phyloP scores from a whole-genome alignment of 108 stramenopile species.

The Nitzschia sp. region DNA sequence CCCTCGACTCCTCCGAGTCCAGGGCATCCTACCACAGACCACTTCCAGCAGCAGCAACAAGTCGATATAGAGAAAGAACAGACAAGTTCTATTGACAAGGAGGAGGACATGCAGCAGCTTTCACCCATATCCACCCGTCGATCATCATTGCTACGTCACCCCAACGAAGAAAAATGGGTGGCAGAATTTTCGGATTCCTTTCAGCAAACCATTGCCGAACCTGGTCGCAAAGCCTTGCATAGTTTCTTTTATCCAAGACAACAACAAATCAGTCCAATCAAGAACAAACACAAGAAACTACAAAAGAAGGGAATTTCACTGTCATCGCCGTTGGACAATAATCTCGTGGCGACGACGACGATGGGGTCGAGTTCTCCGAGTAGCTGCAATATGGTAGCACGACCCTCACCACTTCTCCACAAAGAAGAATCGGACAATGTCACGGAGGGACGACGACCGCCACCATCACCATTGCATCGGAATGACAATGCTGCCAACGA shows the following conservation, averaged over 20 bases:
- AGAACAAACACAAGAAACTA: not conserved
- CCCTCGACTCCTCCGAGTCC: too few species aligned
- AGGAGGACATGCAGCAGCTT: too few species aligned
- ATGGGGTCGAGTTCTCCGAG: not conserved
- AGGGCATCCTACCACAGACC: too few species aligned
- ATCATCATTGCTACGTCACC: too few species aligned
- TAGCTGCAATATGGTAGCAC: not conserved
- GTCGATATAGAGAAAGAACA: too few species aligned
- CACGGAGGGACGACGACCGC: not conserved
- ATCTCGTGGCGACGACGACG: not conserved
- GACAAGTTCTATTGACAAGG: too few species aligned
- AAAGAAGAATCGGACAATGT: not conserved
- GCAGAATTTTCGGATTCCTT: slow-evolving; percentile 15
- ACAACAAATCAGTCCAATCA: slow-evolving; percentile 8
- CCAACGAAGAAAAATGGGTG: slow-evolving; percentile 6
- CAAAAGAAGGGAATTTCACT: not conserved
- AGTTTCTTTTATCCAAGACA: slow-evolving; percentile 49
- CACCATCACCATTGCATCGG: not conserved
- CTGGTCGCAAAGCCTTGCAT: slow-evolving; percentile 38
- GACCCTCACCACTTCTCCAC: not conserved
- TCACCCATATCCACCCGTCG: too few species aligned
- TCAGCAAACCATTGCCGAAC: slow-evolving; percentile 31
- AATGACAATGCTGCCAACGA: not conserved
- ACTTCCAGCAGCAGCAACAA: too few species aligned
- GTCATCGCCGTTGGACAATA: not conserved